These are phyloP conservation scores for Akebia trifoliata DNA, from an alignment of 164 flowering plant genomes.

Conservation along the genomic window DNA sequence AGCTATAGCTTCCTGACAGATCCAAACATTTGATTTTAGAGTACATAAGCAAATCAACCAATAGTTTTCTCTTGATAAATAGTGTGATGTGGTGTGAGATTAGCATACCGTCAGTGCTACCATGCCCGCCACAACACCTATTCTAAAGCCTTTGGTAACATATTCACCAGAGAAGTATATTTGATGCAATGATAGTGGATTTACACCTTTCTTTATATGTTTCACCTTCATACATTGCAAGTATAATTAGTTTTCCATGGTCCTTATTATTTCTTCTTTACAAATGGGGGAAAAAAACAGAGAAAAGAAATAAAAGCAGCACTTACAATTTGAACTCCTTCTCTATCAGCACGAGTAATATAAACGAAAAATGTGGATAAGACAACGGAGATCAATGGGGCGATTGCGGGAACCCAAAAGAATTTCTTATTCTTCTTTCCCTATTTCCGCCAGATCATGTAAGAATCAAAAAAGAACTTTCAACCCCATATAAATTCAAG, in stretches of 20 bases:
- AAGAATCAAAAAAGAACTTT: not conserved
- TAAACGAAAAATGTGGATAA: conserved; percentile 75
- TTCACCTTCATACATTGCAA: too few relatives aligned
- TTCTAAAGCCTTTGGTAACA: too few relatives aligned
- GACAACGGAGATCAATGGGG: too few relatives aligned
- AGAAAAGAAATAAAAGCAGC: not conserved
- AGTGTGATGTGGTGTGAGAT: not conserved
- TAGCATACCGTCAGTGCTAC: too few relatives aligned
- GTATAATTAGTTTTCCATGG: not conserved
- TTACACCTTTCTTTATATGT: too few relatives aligned
- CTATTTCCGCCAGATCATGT: conserved; percentile 31
- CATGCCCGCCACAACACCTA: conserved; percentile 74
- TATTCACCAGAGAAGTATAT: conserved; percentile 56
- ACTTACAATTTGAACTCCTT: conserved; percentile 77
- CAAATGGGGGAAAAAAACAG: not conserved
- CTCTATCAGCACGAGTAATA: conserved; percentile 64
- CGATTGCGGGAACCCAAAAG: conserved; percentile 86
- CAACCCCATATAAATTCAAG: not conserved
- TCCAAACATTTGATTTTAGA: not conserved
- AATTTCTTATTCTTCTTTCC: conserved; percentile 76
- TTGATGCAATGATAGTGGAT: conserved; percentile 53
- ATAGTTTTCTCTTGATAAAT: too few relatives aligned
- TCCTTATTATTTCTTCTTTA: not conserved
- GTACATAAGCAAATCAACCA: not conserved
- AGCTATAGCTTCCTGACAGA: conserved; percentile 74